phyloP scores from a whole-genome alignment of 441 rosid species.

The Euphorbia schlechtendalii region DNA sequence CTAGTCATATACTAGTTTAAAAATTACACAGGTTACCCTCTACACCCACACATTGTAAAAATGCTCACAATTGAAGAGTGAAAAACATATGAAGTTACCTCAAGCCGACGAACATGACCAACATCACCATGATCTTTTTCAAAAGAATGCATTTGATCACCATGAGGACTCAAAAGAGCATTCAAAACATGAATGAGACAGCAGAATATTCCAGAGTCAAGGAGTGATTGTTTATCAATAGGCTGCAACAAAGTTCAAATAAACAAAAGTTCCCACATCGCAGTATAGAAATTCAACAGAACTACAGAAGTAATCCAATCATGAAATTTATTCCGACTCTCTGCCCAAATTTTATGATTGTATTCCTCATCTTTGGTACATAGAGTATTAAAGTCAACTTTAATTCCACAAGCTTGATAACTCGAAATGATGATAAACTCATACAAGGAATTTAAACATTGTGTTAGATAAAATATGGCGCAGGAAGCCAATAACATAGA shows the following conservation, averaged over 20 bases:
- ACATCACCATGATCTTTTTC: conserved; percentile 39
- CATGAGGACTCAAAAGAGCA: conserved; percentile 60
- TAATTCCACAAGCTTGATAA: conserved; percentile 1
- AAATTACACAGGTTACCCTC: not conserved
- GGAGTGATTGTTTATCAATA: conserved; percentile 87
- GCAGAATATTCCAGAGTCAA: conserved; percentile 98
- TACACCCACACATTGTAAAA: no score
- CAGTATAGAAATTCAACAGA: conserved; percentile 11
- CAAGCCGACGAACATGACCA: conserved; percentile 59
- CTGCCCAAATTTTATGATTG: not conserved
- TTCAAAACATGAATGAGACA: conserved; percentile 84
- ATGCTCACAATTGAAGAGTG: conserved; percentile 8
- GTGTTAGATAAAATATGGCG: not conserved
- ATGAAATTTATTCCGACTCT: not conserved
- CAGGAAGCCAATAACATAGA: conserved; percentile 2
- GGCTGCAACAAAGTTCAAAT: conserved; percentile 53
- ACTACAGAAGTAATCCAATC: not conserved
- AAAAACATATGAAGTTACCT: conserved; percentile 42
- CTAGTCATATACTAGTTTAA: not conserved
- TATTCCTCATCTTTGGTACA: conserved; percentile 1
- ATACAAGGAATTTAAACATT: not conserved
- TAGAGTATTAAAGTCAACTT: not conserved
- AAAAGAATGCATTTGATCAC: conserved; percentile 29
- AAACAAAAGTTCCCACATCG: not conserved
- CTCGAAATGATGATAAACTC: not conserved